Evolutionary conservation across 78 protist species (phyloP), one percentile per base, ranked within the genome.

Genomic region (Speleostelium caveatum): DNA sequence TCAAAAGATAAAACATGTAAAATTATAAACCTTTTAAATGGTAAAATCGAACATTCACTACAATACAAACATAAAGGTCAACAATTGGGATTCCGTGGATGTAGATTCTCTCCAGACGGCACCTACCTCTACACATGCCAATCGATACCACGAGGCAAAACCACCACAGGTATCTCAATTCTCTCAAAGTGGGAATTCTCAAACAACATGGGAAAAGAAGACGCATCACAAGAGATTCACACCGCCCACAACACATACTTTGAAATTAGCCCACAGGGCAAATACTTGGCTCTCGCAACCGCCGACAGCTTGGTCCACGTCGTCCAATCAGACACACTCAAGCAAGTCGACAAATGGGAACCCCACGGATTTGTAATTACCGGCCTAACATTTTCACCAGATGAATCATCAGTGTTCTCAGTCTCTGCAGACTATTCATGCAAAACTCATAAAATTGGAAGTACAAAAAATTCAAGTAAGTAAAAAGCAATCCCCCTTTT

Each of bases 291-390:
- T 2, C 49, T 80, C 41, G 77, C 56, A 7, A 80, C 89, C 6
- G 61, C 78, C 2, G 89, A 80, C 26, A 60, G 61, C 12, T n/a
- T 56, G 21, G 49, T 80, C n/a, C 53, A 75, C 19, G 77, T 62
- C 24, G 33, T 68, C 26, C 24, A 35, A 6, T 12, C 75, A 2
- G 51, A 38, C 0, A 24, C 69, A 0, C 41, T 80, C 32, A 51
- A 38, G 7, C 55, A 49, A 41, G 2, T 80, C 1, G 89, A 80
- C 42, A 56, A 62, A 53, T 80, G 89, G 89, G 89, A 80, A 49
- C 89, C 89, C 1, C 89, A 80, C 30, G 77, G 45, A 8, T 80
- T 80, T 42, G 77, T 80, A 6, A 60, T 80, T 17, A 80, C 89
- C 8, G 89, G 77, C 35, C 39, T 72, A 30, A 33, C 59, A 1